A percentile compares a stretch with the other conserved stretches of the same genome.
These are phyloP conservation scores for Debaryomyces fabryi DNA, from an alignment of 1,139 yeast genomes.

Conservation along the genomic window DNA sequence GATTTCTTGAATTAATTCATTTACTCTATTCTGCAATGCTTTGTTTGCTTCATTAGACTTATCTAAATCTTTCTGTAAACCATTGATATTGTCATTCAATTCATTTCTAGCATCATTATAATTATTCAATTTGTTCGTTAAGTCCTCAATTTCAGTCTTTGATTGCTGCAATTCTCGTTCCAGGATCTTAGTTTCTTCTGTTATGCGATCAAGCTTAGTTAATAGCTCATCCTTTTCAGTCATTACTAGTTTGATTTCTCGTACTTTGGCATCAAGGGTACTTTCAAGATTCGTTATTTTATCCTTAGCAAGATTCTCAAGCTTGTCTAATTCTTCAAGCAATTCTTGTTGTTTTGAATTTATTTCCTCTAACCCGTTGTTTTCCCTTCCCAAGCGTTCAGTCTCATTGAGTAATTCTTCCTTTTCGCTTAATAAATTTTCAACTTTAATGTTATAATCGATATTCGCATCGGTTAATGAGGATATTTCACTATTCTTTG, in stretches of 20 bases:
- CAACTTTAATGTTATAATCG: slow-evolving; percentile 18
- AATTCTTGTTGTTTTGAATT: slow-evolving; percentile 25
- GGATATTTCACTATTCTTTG: slow-evolving; percentile 14
- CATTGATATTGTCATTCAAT: slow-evolving; percentile 23
- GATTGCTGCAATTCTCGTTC: slow-evolving; percentile 12
- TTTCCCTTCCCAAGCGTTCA: slow-evolving; percentile 15
- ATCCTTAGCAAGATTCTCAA: slow-evolving; percentile 25
- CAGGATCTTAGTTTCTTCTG: slow-evolving; percentile 1
- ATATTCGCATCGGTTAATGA: slow-evolving; percentile 16
- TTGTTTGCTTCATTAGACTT: slow-evolving; percentile 23
- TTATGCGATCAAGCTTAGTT: slow-evolving; percentile 16
- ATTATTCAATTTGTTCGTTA: slow-evolving; percentile 12
- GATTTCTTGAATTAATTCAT: slow-evolving; percentile 22
- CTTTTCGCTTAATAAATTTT: slow-evolving; percentile 20
- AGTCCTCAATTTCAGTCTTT: slow-evolving; percentile 22
- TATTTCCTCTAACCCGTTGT: slow-evolving; percentile 18
- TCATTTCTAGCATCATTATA: slow-evolving; percentile 18
- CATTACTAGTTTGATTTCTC: slow-evolving; percentile 12
- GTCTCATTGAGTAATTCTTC: slow-evolving; percentile 17
- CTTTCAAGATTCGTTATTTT: slow-evolving; percentile 24
- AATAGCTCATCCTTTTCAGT: slow-evolving; percentile 18
- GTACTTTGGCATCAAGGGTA: slow-evolving; percentile 14
- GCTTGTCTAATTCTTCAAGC: slow-evolving; percentile 25
- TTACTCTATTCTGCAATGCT: slow-evolving; percentile 22
- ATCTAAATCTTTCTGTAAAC: slow-evolving; percentile 22